Conservation (phyloP, 306 rosid species). For the Vigna unguiculata region DNA sequence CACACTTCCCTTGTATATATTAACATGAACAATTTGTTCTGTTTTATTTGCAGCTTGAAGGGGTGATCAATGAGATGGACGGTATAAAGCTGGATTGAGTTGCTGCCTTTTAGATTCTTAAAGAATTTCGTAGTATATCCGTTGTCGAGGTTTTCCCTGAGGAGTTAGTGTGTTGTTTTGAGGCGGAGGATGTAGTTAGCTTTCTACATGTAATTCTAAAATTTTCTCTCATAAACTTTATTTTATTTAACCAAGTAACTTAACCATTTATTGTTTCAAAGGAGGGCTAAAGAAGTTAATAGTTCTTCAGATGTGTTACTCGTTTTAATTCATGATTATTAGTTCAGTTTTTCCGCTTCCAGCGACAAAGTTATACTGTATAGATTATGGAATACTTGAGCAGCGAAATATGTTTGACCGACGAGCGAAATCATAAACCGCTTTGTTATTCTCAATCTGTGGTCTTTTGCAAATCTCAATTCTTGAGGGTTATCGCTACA, state of each 20-base stretch:
- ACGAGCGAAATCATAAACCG: background rate
- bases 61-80: slow-evolving; percentile 81
- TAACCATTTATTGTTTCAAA: slow-evolving; percentile 31
- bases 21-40: background rate
- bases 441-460: background rate
- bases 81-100: slow-evolving; percentile 79
- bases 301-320: background rate
- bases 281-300: slow-evolving; percentile 30
- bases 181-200: slow-evolving; percentile 54
- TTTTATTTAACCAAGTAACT: slow-evolving; percentile 39
- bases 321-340: background rate
- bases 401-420: background rate
- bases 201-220: slow-evolving; percentile 42
- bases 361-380: background rate
- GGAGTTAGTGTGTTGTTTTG: slow-evolving; percentile 37
- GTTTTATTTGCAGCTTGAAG: slow-evolving; percentile 71
- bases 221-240: background rate
- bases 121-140: background rate
- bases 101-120: background rate
- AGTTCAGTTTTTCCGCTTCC: background rate
- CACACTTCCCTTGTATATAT: background rate
- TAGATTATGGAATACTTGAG: background rate
- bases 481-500: background rate
- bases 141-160: slow-evolving; percentile 19
- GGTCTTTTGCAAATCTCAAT: background rate